Evolutionary conservation across 1,284 basidiomycete species (phyloP), one percentile per base, ranked within the genome.

Genomic region (Sporisorium exsertum): DNA sequence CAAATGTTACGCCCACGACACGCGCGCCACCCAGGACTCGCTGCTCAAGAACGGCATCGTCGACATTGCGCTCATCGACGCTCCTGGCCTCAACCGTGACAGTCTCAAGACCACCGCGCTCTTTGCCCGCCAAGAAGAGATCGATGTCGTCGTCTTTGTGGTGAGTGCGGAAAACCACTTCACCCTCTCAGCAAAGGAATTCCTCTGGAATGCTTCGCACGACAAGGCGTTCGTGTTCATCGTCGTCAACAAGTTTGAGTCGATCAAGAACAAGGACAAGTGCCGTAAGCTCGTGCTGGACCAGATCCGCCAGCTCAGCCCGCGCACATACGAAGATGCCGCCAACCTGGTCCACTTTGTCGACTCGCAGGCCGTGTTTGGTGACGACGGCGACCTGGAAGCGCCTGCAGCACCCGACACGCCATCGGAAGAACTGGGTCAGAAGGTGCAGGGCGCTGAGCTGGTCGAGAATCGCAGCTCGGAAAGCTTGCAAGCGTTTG

Each of bases 121-220:
- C 52, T 99, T 99, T 83, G 91, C 95, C 20, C 93, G 94, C 35
- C 96, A 99, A 86, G 94, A 97, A 86, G 95, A 98, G 87, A 99
- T 99, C 61, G 97, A 99, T 84, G 96, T 99, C 29, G 91, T 99
- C 63, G 95, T 99, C 60, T 99, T 99, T 86, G 95, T 98, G 75
- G 95, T 98, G 53, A 95, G 93, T 1, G 95, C 97, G 8, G 96
- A 98, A 87, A 99, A 99, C 87, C 96, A 99, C 88, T 97, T 99
- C 85, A 99, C 97, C 0, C 89, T 97, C 8, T 96, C 94, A 0
- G 93, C 94, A 10, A 94, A 93, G 84, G 95, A 99, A 86, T 99
- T 99, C 88, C 89, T 99, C 49, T 90, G 89, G 88, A 94, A 91
- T 80, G 95, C 97, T 1, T 93, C 92, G 86, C 93, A 95, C 83